These are phyloP conservation scores for Diaporthe citri DNA, from an alignment of 2,329 filamentous ascomycete genomes.

Conservation along the genomic window DNA sequence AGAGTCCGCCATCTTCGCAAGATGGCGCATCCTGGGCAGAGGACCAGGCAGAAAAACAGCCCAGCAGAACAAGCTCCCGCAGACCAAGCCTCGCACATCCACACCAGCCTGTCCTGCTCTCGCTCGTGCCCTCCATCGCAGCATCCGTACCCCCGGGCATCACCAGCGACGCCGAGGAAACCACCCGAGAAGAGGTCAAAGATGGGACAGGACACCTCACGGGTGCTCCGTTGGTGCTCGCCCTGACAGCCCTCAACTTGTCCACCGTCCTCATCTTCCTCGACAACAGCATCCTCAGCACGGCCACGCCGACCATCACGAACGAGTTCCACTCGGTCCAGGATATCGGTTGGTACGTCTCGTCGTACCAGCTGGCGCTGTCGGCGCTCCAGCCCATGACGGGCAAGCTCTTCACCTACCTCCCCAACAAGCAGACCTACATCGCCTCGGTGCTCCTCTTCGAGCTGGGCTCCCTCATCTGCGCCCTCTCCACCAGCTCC, in stretches of 20 bases:
- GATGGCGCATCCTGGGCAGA: neutral
- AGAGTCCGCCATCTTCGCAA: neutral
- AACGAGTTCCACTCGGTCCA: conserved; percentile 50
- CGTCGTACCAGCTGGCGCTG: conserved; percentile 49
- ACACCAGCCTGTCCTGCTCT: conserved; percentile 10
- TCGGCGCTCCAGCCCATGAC: conserved; percentile 48
- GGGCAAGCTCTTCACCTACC: conserved; percentile 51
- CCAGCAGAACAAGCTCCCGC: neutral
- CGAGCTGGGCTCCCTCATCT: conserved; percentile 61
- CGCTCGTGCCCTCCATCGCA: conserved; percentile 10
- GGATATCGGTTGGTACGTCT: conserved; percentile 59
- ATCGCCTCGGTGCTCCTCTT: conserved; percentile 52
- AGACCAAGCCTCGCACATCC: neutral
- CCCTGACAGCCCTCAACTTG: conserved; percentile 1
- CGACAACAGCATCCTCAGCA: conserved; percentile 28
- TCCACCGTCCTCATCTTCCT: conserved; percentile 12
- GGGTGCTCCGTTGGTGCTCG: neutral
- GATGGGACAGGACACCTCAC: conserved; percentile 12
- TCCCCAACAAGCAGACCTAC: conserved; percentile 52
- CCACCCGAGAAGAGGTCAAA: neutral
- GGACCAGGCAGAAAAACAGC: neutral
- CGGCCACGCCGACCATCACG: conserved; percentile 49
- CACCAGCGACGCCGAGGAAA: neutral
- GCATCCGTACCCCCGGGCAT: neutral
- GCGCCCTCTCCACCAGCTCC: conserved; percentile 31